These are phyloP conservation scores for Carex kokanica DNA, from an alignment of 176 grass and related monocot species.

Conservation along the genomic window DNA sequence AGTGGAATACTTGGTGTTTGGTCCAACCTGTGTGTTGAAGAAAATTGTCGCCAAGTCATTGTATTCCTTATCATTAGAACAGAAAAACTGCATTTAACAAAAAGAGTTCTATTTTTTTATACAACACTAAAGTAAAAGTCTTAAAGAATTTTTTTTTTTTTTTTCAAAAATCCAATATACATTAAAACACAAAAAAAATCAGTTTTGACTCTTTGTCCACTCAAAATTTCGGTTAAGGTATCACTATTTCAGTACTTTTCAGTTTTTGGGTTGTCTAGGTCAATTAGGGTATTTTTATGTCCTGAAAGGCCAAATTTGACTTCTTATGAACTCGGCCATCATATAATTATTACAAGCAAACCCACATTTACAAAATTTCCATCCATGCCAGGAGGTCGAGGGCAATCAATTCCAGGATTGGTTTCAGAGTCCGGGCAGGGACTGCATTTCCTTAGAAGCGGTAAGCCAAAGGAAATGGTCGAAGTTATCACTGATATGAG, in stretches of 20 bases:
- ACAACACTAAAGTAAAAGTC: neutral
- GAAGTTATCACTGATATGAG: slow-evolving; percentile 94
- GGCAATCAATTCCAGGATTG: slow-evolving; percentile 88
- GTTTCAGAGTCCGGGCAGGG: slow-evolving; percentile 67
- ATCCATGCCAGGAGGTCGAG: slow-evolving; percentile 92
- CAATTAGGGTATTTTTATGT: neutral
- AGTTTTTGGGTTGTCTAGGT: neutral
- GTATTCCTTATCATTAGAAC: slow-evolving; percentile 88
- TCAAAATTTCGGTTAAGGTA: neutral
- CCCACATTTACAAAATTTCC: slow-evolving; percentile 98
- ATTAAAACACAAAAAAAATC: neutral
- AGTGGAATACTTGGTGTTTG: neutral
- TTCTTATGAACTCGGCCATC: neutral
- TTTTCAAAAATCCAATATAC: neutral
- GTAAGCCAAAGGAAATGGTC: slow-evolving; percentile 79
- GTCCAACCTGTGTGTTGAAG: slow-evolving; percentile 93
- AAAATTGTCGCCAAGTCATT: slow-evolving; percentile 99
- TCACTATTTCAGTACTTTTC: neutral
- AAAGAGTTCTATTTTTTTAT: neutral
- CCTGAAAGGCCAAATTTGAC: neutral
- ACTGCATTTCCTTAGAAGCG: slow-evolving; percentile 87
- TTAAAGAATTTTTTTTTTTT: no score
- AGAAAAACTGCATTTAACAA: slow-evolving; percentile 72
- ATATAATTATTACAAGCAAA: neutral
- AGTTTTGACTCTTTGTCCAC: neutral